Conservation (phyloP, 225 moss, liverwort and hornwort species). For the Lunularia cruciata region DNA sequence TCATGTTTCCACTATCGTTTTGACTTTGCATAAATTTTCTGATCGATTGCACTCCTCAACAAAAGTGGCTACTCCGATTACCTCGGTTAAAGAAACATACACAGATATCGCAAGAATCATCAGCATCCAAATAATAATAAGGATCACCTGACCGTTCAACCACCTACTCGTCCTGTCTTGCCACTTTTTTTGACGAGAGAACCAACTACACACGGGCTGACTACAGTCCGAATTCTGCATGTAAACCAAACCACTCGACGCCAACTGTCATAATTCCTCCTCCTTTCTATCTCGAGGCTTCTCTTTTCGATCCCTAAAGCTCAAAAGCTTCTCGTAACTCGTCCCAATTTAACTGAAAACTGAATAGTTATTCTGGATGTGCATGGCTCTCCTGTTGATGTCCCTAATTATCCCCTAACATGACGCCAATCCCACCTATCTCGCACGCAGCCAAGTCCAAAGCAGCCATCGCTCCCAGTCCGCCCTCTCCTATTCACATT, state of each 20-base stretch:
- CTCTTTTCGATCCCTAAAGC: neutral
- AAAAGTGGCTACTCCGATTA: neutral
- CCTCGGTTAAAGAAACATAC: neutral
- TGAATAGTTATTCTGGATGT: neutral
- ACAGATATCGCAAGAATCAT: neutral
- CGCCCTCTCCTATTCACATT: too few species aligned
- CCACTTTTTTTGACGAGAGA: neutral
- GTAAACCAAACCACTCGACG: neutral
- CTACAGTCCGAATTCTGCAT: neutral
- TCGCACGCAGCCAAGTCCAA: neutral
- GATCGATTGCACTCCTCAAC: neutral
- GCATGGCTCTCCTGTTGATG: neutral
- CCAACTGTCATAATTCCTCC: neutral
- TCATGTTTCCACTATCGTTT: neutral
- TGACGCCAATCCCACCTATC: neutral
- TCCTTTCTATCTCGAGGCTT: conserved; percentile 1
- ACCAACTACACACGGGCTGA: neutral
- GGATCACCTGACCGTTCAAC: neutral
- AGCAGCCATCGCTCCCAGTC: too few species aligned
- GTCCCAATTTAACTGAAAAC: neutral
- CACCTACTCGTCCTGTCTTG: neutral
- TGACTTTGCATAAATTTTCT: neutral
- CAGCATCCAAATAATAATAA: neutral
- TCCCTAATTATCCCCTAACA: neutral
- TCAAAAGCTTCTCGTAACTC: neutral